Evolutionary conservation across 176 grass and related monocot species (phyloP).

Genomic region (Zizania latifolia): DNA sequence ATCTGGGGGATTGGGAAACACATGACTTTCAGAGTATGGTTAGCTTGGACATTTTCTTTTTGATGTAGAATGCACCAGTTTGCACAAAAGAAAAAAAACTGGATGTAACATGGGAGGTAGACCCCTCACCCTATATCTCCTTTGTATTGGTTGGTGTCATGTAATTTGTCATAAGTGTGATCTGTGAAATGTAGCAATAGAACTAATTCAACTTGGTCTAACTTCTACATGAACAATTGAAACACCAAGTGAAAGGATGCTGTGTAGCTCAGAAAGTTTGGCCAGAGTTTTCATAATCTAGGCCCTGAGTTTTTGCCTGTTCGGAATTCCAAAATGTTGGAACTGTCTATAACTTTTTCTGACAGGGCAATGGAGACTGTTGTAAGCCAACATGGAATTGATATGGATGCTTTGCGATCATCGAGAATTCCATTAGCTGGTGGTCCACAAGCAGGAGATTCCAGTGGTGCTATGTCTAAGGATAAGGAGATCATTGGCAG

Average conservation of each 20-base stretch:
- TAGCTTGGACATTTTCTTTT: neutral
- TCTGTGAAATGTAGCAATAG: neutral
- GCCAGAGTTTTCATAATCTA: neutral
- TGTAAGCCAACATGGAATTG: constrained; percentile 87
- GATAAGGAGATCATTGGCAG: constrained; percentile 65
- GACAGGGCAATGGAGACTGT: constrained; percentile 96
- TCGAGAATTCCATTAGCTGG: constrained; percentile 63
- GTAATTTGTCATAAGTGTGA: neutral
- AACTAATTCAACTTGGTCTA: neutral
- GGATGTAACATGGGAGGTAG: neutral
- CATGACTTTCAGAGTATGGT: neutral
- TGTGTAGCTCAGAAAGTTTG: neutral
- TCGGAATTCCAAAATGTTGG: neutral
- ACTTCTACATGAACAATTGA: constrained; percentile 3
- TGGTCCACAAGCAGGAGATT: constrained; percentile 51
- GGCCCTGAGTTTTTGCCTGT: neutral
- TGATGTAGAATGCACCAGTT: neutral
- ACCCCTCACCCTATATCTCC: neutral
- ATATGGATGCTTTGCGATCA: constrained; percentile 78
- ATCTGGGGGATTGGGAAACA: neutral
- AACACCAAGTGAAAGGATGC: neutral
- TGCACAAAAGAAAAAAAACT: neutral
- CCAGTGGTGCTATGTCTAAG: constrained; percentile 54
- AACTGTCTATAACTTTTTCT: constrained; percentile 8
- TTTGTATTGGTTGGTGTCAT: constrained; percentile 6